Base-by-base conservation (phyloP, 192 early-diverging fungal genomes). In the Neocallimastix lanati region DNA sequence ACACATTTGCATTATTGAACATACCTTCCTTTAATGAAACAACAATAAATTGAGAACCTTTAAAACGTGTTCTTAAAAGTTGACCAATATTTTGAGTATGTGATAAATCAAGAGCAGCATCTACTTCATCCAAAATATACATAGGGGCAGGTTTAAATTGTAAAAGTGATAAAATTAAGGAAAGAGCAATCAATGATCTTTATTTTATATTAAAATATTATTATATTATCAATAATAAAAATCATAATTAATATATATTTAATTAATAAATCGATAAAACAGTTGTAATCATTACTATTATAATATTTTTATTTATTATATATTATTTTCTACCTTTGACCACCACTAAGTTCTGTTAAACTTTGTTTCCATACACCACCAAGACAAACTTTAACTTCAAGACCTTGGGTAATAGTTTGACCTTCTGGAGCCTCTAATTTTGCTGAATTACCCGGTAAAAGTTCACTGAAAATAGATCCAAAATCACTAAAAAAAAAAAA, bases 101-200 rank as follows among this genome's bases (percentile, higher is more conserved):
- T 13, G 94, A 96, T 35, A 95, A 85, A 89, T 99, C 98, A 15
- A 99, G 89, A 13, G 98, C 98, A 16, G 96, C 94, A 86, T 99
- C 98, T 15, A 99, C 95, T 86, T 99, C 98, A 85, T 99, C 98
- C 38, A 99, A 84, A 85, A 99, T 98, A 85, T 99, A 99, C 98
- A 99, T 98, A 18, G 98, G 98, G 0, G 98, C 98, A 14, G 98
- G 98, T 83, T 99, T 99, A 84, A 95, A 98, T 88, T 97, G 95
- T 16, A 99, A 88, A 28, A 99, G 85, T 29, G 98, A 93, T 37
- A 99, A 86, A 80, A 99, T 98, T 50, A 99, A 85, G 15, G 98
- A 96, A 29, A 99, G 90, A 0, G 98, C 98, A 80, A 99, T 93
- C 76, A 99, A 86, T 11, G 96, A 98, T 78, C 94, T 93, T 82